Evolutionary conservation across 371 early-diverging fungal species (phyloP), one percentile per base, ranked within the genome.

Genomic region (Fennellomyces sp.): DNA sequence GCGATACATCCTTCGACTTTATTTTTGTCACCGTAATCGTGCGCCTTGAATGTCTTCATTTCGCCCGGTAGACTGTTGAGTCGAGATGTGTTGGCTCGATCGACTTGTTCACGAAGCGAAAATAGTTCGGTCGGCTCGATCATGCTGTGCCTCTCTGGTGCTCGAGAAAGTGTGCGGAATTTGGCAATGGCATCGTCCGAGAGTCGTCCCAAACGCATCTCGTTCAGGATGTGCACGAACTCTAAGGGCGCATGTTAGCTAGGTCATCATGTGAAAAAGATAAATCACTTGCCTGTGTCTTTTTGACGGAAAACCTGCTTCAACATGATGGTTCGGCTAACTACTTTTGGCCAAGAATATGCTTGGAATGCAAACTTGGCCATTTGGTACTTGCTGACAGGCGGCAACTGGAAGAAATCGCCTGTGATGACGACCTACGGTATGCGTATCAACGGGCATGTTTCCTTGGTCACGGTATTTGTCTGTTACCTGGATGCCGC

Each of bases 341-440:
- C 69, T 8, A 81, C 80, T 0, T 28, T 58, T 0, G 65, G 60
- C 95, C 95, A 96, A 1, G 81, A 62, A n/a, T 70, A 17, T 2
- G 91, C 71, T 67, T 96, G 90, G 61, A 95, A 96, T 23, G 89
- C 88, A 56, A 91, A 88, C 57, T 61, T 78, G 1, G 79, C 58
- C 1, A 60, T 62, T 5, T 61, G 48, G 2, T 70, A 58, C 0
- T 55, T 64, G 2, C 73, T 76, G 7, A 93, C 92, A 8, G 97
- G 97, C 19, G 96, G 97, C 26, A 97, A 72, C 67, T 96, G 96
- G 77, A 91, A 90, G 70, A 95, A 97, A 56, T 97, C 97, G 1
- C 96, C 97, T 1, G 90, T 87, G 23, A 94, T 60, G 30, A 96
- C 74, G 2, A 95, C 59, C 87, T 90, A 28, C 7, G 39, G 25